Percentiles rank a stretch among this genome's conserved stretches.
Conservation (phyloP, 352 stramenopile genomes). For the Labyrinthula sp. region DNA sequence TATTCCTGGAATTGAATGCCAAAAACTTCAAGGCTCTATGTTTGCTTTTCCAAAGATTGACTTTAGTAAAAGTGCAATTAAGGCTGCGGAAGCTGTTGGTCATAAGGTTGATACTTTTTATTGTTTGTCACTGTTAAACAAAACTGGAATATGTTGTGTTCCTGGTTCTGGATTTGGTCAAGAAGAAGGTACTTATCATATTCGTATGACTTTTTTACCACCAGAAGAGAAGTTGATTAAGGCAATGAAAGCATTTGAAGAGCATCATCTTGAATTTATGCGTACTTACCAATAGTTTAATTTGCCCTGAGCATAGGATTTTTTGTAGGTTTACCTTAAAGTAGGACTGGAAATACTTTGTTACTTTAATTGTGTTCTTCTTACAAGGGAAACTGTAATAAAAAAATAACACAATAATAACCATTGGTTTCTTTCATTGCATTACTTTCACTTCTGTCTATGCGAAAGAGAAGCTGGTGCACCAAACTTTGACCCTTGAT, state of each 20-base stretch:
- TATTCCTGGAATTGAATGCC: constrained; percentile 84
- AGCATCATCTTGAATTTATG: constrained; percentile 87
- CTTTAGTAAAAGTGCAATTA: constrained; percentile 55
- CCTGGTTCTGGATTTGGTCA: constrained; percentile 90
- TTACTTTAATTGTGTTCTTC: too few species aligned
- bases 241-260: constrained; percentile 73
- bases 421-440: too few species aligned
- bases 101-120: constrained; percentile 82
- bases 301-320: too few species aligned
- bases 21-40: constrained; percentile 84
- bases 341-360: too few species aligned
- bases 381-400: too few species aligned
- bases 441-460: too few species aligned
- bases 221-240: constrained; percentile 75
- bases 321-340: too few species aligned
- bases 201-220: constrained; percentile 95
- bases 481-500: too few species aligned
- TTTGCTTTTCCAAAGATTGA: constrained; percentile 90
- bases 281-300: too few species aligned
- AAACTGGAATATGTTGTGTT: constrained; percentile 88
- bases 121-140: constrained; percentile 78
- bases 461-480: too few species aligned
- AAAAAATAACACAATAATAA: too few species aligned
- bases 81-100: constrained; percentile 39
- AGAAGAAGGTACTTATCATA: constrained; percentile 80